A percentile compares a stretch with the other conserved stretches of the same genome.
Evolutionary conservation across 176 grass and related monocot genomes (phyloP).

Genomic region (Oryza punctata): DNA sequence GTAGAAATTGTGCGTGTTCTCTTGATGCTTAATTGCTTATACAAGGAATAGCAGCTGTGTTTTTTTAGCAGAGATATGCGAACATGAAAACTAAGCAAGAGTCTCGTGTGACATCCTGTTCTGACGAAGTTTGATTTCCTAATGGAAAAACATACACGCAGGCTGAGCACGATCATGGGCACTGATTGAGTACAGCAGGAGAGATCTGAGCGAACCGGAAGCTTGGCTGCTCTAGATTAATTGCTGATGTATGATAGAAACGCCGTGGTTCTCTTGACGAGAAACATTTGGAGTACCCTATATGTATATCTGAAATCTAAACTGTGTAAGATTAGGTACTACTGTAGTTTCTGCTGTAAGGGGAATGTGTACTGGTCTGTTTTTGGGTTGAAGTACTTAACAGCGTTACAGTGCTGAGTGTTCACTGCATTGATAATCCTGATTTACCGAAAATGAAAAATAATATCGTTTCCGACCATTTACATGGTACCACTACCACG

Average conservation of each 20-base stretch:
- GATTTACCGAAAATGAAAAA: no score
- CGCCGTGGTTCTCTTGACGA: not conserved
- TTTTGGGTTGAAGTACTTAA: not conserved
- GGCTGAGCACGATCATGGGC: slow-evolving; percentile 1
- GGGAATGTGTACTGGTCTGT: not conserved
- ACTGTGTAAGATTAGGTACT: not conserved
- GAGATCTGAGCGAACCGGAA: not conserved
- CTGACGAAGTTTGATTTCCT: not conserved
- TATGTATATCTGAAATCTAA: not conserved
- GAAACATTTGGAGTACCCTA: not conserved
- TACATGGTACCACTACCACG: no score
- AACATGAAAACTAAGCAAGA: not conserved
- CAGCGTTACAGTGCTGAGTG: no score
- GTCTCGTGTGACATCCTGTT: not conserved
- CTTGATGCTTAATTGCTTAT: no score
- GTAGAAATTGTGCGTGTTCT: not conserved
- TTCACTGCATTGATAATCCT: not conserved
- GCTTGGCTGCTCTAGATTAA: no score
- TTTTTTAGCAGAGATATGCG: not conserved
- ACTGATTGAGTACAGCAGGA: not conserved
- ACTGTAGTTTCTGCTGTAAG: not conserved
- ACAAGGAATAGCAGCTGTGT: no score
- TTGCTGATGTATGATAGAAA: not conserved
- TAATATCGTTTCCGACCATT: no score
- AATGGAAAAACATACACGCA: not conserved